These are phyloP conservation scores for Nymphaea colorata DNA, from an alignment of 164 flowering plant species.

Conservation along the genomic window DNA sequence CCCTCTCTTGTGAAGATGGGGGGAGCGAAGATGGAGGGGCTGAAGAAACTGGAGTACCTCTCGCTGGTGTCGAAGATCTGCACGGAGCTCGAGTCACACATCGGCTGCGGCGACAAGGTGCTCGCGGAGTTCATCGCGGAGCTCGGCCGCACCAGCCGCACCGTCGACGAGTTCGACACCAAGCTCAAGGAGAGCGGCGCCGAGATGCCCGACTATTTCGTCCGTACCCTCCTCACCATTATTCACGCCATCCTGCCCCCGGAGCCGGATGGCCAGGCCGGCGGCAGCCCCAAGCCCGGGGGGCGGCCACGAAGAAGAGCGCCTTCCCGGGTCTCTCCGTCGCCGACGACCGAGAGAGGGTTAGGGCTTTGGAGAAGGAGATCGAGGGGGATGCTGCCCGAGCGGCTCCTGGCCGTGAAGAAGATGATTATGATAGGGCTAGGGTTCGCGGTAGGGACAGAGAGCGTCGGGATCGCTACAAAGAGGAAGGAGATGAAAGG, in stretches of 20 bases:
- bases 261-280: conserved; percentile 19
- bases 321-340: conserved; percentile 37
- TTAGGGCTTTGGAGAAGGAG: conserved; percentile 55
- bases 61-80: conserved; percentile 90
- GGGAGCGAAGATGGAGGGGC: conserved; percentile 13
- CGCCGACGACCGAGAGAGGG: conserved; percentile 43
- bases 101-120: conserved; percentile 67
- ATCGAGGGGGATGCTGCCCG: conserved; percentile 36
- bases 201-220: conserved; percentile 87
- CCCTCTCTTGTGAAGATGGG: too few species aligned
- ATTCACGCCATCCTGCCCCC: conserved; percentile 82
- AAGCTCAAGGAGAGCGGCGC: conserved; percentile 70
- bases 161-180: conserved; percentile 59
- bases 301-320: conserved; percentile 16
- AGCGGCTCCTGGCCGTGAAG: not conserved
- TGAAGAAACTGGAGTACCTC: conserved; percentile 67
- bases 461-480: conserved; percentile 4
- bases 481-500: not conserved
- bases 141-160: conserved; percentile 41
- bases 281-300: conserved; percentile 7
- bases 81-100: conserved; percentile 65
- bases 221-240: conserved; percentile 57
- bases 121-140: conserved; percentile 80
- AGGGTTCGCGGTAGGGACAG: conserved; percentile 9
- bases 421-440: conserved; percentile 4